A percentile compares a stretch with the other conserved stretches of the same genome.
Conservation (phyloP, 768 basidiomycete genomes). For the Gymnopilus dilepis region DNA sequence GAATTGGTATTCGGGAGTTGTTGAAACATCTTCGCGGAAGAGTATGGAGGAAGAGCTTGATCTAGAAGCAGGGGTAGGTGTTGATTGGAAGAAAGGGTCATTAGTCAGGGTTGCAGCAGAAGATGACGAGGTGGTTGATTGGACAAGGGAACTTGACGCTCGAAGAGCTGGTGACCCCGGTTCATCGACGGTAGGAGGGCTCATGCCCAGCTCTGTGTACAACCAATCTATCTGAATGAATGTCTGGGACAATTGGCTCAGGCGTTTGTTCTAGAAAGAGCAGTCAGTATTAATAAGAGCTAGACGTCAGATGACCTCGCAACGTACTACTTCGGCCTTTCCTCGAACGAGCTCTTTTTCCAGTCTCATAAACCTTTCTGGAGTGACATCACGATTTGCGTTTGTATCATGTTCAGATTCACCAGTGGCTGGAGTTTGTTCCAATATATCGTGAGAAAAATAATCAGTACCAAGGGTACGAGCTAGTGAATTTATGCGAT, state of each 20-base stretch:
- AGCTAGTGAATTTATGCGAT: conserved; percentile 63
- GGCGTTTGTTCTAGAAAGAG: conserved; percentile 63
- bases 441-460: conserved; percentile 60
- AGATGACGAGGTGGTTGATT: conserved; percentile 39
- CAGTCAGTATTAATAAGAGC: neutral
- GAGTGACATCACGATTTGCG: conserved; percentile 72
- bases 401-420: conserved; percentile 42
- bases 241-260: conserved; percentile 62
- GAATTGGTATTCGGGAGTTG: conserved; percentile 50
- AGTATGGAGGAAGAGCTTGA: conserved; percentile 41
- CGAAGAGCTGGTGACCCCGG: conserved; percentile 32
- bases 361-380: conserved; percentile 78
- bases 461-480: conserved; percentile 67
- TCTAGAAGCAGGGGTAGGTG: conserved; percentile 56
- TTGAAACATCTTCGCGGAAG: conserved; percentile 38
- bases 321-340: conserved; percentile 83
- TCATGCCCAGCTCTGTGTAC: conserved; percentile 80
- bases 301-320: neutral
- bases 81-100: conserved; percentile 54
- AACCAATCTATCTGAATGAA: conserved; percentile 85
- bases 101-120: conserved; percentile 40
- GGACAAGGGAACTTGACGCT: conserved; percentile 35
- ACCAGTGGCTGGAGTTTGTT: conserved; percentile 47
- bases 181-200: conserved; percentile 61
- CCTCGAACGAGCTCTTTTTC: conserved; percentile 87